A percentile compares a stretch with the other conserved stretches of the same genome.
These are phyloP conservation scores for Kregervanrija pseudodelftensis DNA, from an alignment of 805 yeast species.

Conservation along the genomic window DNA sequence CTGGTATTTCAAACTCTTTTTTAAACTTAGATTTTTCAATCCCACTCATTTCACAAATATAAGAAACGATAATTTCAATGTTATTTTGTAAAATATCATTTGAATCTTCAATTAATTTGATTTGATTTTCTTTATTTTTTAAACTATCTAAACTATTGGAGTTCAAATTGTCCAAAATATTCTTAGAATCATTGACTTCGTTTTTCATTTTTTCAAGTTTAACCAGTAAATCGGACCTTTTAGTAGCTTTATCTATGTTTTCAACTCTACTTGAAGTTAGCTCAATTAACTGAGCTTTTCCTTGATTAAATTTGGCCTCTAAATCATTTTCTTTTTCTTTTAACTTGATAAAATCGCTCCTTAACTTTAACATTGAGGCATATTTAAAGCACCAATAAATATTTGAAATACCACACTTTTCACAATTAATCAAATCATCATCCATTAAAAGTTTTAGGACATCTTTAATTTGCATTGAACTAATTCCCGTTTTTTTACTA, in stretches of 20 bases:
- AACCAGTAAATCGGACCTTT: constrained; percentile 1
- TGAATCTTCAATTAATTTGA: constrained; percentile 3
- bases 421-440: constrained; percentile 41
- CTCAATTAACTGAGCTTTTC: neutral
- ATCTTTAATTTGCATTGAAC: constrained; percentile 50
- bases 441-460: constrained; percentile 39
- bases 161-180: neutral
- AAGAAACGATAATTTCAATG: constrained; percentile 33
- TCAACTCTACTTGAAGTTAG: constrained; percentile 5
- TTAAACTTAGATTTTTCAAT: constrained; percentile 26
- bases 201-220: constrained; percentile 11
- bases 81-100: constrained; percentile 27
- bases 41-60: constrained; percentile 27
- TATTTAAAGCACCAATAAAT: constrained; percentile 44
- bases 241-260: constrained; percentile 9
- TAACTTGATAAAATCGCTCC: constrained; percentile 9
- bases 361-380: constrained; percentile 14
- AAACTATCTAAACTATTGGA: constrained; percentile 3
- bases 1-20: constrained; percentile 37
- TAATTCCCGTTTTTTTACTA: constrained; percentile 39
- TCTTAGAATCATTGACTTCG: constrained; percentile 6
- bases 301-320: constrained; percentile 10
- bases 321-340: constrained; percentile 11
- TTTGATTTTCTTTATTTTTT: neutral
- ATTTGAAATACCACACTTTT: constrained; percentile 49